Evolutionary conservation across 768 basidiomycete species (phyloP).

Genomic region (Leccinellum albellum): DNA sequence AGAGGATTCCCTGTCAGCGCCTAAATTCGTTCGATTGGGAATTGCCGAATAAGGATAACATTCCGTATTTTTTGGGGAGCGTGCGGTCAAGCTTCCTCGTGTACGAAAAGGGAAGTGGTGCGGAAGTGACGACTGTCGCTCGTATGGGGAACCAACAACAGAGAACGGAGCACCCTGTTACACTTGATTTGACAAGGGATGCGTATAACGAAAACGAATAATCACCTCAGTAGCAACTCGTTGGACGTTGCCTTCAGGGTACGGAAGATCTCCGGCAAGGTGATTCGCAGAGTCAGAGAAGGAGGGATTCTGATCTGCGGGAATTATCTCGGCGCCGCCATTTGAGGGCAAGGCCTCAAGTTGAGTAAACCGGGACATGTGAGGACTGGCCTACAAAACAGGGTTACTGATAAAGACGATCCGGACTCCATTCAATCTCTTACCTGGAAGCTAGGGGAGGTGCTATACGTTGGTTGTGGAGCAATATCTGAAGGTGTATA

Average conservation of each 20-base stretch:
- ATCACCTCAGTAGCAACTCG: not conserved
- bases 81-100: not conserved
- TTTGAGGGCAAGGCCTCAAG: too few relatives aligned
- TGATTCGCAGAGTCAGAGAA: not conserved
- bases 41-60: not conserved
- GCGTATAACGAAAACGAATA: not conserved
- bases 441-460: too few relatives aligned
- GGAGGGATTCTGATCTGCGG: not conserved
- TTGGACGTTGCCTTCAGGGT: not conserved
- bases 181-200: not conserved
- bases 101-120: not conserved
- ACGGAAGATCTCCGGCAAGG: not conserved
- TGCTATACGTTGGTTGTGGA: not conserved
- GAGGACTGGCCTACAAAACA: not conserved
- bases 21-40: not conserved
- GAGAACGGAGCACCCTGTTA: not conserved
- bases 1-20: not conserved
- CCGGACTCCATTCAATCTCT: not conserved
- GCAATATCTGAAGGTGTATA: not conserved
- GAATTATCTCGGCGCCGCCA: not conserved
- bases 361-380: fast-evolving
- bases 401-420: not conserved
- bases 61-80: not conserved
- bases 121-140: not conserved
- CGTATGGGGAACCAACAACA: too few relatives aligned